These are phyloP conservation scores for Eutrema salsugineum DNA, from an alignment of 441 rosid species.

Conservation along the genomic window DNA sequence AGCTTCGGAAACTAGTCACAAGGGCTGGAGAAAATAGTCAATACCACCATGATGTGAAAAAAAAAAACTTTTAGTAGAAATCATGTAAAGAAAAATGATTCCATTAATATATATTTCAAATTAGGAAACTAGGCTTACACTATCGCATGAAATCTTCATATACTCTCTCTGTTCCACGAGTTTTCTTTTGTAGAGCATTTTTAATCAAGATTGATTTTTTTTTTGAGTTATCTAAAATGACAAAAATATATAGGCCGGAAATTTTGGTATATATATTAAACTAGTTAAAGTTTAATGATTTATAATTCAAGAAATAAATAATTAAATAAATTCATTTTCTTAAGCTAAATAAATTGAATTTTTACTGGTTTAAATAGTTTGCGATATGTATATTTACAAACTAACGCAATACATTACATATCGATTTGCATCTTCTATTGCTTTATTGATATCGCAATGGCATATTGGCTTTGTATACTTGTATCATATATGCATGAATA, in stretches of 20 bases:
- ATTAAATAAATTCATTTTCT: too few relatives aligned
- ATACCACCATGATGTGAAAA: not conserved
- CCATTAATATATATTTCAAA: not conserved
- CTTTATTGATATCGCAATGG: not conserved
- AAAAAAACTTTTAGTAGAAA: not conserved
- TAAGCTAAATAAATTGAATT: too few relatives aligned
- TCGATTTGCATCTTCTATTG: not conserved
- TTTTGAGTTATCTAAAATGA: too few relatives aligned
- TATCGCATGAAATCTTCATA: not conserved
- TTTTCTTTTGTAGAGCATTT: too few relatives aligned
- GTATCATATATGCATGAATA: not conserved
- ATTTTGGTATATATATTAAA: too few relatives aligned
- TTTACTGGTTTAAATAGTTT: not conserved
- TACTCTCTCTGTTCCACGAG: not conserved
- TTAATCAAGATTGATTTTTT: too few relatives aligned
- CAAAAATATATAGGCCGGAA: too few relatives aligned
- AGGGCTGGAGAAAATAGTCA: not conserved
- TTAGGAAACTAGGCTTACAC: not conserved
- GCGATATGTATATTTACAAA: not conserved
- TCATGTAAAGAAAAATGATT: not conserved
- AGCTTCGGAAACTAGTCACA: not conserved
- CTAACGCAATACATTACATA: not conserved
- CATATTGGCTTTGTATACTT: not conserved
- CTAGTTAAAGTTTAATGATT: too few relatives aligned
- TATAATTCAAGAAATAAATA: too few relatives aligned